Percentiles rank a stretch among this genome's conserved stretches.
Evolutionary conservation across 1,139 yeast species (phyloP).

Genomic region (Debaryomycetaceae sp.): DNA sequence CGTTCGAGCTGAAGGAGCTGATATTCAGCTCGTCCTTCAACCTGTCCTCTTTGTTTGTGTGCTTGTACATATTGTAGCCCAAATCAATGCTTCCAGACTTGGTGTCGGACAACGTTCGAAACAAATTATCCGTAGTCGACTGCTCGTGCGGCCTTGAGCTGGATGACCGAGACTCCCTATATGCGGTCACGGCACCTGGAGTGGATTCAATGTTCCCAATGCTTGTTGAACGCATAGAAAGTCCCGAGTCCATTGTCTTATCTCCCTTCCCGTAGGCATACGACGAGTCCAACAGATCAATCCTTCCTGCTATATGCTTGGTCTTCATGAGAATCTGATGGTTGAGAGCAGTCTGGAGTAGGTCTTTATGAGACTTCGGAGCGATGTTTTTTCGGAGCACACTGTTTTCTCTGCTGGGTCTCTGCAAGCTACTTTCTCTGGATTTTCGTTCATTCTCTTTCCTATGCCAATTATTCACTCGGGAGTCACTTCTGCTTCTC

Average conservation of each 20-base stretch:
- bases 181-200: not conserved
- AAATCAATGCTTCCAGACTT: not conserved
- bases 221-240: not conserved
- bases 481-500: not conserved
- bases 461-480: not conserved
- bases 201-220: not conserved
- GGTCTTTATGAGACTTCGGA: constrained; percentile 3
- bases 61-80: not conserved
- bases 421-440: not conserved
- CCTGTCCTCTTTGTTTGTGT: not conserved
- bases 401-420: not conserved
- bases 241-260: not conserved
- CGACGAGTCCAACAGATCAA: not conserved
- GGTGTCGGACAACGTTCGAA: constrained; percentile 10
- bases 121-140: constrained; percentile 13
- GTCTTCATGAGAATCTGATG: constrained; percentile 2
- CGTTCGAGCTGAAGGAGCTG: constrained; percentile 8
- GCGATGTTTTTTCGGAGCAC: not conserved
- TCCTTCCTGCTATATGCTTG: not conserved
- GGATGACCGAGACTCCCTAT: constrained; percentile 1
- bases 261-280: not conserved
- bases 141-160: constrained; percentile 8
- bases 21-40: not conserved
- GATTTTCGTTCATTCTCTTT: not conserved
- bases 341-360: constrained; percentile 9